phyloP scores from a whole-genome alignment of 176 grass and related monocot species.

The Aegilops speltoides region DNA sequence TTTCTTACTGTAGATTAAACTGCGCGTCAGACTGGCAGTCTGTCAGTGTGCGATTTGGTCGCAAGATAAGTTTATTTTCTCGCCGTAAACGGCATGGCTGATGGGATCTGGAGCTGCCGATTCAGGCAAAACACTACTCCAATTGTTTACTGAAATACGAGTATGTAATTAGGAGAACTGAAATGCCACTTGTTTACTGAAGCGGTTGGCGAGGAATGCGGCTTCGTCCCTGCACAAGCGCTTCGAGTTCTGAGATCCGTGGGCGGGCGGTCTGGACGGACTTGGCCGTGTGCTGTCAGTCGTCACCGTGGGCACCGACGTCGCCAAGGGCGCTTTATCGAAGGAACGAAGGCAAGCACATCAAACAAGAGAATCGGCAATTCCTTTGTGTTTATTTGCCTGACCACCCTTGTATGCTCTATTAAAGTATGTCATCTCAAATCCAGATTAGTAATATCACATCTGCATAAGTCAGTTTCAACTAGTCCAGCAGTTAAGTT shows the following conservation, averaged over 20 bases:
- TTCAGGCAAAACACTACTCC: background rate
- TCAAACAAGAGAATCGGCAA: too few species aligned
- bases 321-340: too few species aligned
- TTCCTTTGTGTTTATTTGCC: too few species aligned
- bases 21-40: background rate
- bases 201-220: background rate
- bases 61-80: background rate
- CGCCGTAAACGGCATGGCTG: background rate
- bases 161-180: too few species aligned
- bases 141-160: background rate
- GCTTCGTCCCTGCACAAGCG: background rate
- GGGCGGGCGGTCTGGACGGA: background rate
- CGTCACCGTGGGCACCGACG: background rate
- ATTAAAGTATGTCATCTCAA: too few species aligned
- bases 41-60: background rate
- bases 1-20: background rate
- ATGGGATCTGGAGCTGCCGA: background rate
- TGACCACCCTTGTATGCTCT: too few species aligned
- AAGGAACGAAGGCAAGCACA: too few species aligned
- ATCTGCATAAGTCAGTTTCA: too few species aligned
- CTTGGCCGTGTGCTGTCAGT: background rate
- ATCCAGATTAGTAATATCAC: too few species aligned
- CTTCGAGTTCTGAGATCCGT: background rate
- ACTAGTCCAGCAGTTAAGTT: too few species aligned
- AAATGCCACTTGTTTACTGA: background rate